phyloP scores from a whole-genome alignment of 2,329 filamentous ascomycete species.

The Claviceps pusilla region DNA sequence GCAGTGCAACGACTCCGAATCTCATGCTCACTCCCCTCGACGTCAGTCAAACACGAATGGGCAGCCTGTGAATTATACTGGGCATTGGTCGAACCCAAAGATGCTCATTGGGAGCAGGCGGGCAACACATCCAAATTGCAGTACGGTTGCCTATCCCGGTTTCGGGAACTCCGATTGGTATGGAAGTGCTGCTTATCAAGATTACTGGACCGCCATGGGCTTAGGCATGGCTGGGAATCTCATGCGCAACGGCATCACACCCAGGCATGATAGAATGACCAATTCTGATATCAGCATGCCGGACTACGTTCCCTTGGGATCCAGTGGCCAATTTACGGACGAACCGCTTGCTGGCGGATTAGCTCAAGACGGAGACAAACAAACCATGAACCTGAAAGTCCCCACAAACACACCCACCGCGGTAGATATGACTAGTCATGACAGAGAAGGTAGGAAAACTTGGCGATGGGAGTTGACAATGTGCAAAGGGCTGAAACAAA shows the following conservation, averaged over 20 bases:
- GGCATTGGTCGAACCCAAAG: background rate
- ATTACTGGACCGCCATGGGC: slow-evolving; percentile 13
- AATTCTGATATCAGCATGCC: slow-evolving; percentile 28
- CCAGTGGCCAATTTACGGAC: slow-evolving; percentile 6
- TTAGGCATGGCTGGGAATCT: slow-evolving; percentile 7
- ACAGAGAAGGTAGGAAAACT: slow-evolving; percentile 9
- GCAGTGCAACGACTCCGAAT: slow-evolving; percentile 33
- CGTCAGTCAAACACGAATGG: slow-evolving; percentile 11
- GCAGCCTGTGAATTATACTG: background rate
- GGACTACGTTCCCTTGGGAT: slow-evolving; percentile 19
- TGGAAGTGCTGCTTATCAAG: slow-evolving; percentile 13
- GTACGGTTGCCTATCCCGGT: background rate
- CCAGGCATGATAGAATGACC: slow-evolving; percentile 10
- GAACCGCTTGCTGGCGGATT: slow-evolving; percentile 10
- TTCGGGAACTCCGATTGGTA: slow-evolving; percentile 9
- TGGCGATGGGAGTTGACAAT: background rate
- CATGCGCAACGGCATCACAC: slow-evolving; percentile 6
- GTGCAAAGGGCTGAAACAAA: background rate
- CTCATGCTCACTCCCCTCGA: slow-evolving; percentile 49
- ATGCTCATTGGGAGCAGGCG: slow-evolving; percentile 1
- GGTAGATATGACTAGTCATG: slow-evolving; percentile 3
- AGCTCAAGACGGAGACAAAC: slow-evolving; percentile 18
- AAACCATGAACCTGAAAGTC: slow-evolving; percentile 16
- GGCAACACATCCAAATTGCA: slow-evolving; percentile 6
- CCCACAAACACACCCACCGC: slow-evolving; percentile 29